phyloP scores from a whole-genome alignment of 1,284 basidiomycete genomes.

The Puccinia novopanici region DNA sequence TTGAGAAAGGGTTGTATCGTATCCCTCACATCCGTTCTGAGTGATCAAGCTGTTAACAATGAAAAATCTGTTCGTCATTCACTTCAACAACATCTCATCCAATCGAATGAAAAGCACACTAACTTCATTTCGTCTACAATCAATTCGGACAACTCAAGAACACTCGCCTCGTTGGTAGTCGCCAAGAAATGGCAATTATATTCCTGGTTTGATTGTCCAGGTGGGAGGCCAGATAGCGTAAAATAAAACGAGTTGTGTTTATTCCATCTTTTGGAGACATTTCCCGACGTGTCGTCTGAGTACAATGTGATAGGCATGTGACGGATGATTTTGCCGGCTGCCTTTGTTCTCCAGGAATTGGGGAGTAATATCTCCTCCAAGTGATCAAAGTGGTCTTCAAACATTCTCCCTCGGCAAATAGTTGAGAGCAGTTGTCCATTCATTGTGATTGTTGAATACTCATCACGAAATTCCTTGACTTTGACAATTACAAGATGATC shows the following conservation, averaged over 20 bases:
- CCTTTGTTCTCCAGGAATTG: neutral
- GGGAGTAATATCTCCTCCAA: neutral
- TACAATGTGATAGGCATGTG: slow-evolving; percentile 61
- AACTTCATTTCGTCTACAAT: too few species aligned
- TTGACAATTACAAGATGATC: neutral
- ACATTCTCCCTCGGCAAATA: neutral
- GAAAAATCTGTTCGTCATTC: too few species aligned
- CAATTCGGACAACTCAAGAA: slow-evolving; percentile 45
- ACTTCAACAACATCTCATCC: too few species aligned
- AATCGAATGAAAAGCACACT: too few species aligned
- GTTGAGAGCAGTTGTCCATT: neutral
- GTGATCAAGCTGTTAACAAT: too few species aligned
- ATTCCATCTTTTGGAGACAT: slow-evolving; percentile 59
- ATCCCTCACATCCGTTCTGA: too few species aligned
- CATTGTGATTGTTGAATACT: neutral
- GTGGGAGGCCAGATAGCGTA: too few species aligned
- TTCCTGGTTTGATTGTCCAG: slow-evolving; percentile 54
- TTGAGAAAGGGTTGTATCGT: neutral
- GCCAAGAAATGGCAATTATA: slow-evolving; percentile 61
- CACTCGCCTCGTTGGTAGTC: slow-evolving; percentile 62
- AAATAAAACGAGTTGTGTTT: slow-evolving; percentile 57
- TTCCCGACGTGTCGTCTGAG: slow-evolving; percentile 63
- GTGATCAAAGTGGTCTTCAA: neutral
- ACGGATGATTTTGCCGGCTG: neutral
- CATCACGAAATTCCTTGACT: neutral